These are phyloP conservation scores for Leucosporidium scottii DNA, from an alignment of 768 basidiomycete genomes.

Conservation along the genomic window DNA sequence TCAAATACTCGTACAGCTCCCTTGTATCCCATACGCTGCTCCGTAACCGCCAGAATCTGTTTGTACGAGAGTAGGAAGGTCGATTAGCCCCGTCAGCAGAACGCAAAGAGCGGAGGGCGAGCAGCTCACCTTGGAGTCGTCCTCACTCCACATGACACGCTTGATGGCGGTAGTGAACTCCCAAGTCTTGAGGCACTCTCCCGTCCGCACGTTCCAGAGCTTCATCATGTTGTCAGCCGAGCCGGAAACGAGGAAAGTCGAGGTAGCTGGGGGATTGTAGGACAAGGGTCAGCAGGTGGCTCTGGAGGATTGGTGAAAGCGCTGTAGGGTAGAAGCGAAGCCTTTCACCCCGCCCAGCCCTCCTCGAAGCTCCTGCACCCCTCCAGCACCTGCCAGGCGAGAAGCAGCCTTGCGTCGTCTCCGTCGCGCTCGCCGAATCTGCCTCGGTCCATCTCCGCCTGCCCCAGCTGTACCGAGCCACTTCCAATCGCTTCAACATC, in stretches of 20 bases:
- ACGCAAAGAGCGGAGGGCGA: background rate
- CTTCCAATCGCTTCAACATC: no score
- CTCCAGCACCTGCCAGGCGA: background rate
- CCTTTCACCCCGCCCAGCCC: background rate
- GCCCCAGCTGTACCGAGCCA: no score
- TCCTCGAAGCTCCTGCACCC: background rate
- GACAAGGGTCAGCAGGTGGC: background rate
- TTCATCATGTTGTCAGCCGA: conserved; percentile 89
- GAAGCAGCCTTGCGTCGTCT: no score
- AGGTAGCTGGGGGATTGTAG: conserved; percentile 54
- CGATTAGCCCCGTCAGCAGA: background rate
- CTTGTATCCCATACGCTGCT: conserved; percentile 90
- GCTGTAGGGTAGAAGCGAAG: no score
- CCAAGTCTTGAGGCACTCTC: conserved; percentile 90
- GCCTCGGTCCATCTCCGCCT: no score
- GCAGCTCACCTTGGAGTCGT: conserved; percentile 48
- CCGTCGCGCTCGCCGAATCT: no score
- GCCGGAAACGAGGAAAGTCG: conserved; percentile 78
- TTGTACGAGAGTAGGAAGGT: conserved; percentile 27
- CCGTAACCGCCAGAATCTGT: conserved; percentile 84
- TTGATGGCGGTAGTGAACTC: conserved; percentile 98
- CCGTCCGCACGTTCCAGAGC: conserved; percentile 80
- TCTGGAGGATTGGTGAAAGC: no score
- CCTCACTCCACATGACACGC: conserved; percentile 83
- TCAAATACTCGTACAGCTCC: conserved; percentile 85